Conservation (phyloP, 2,329 filamentous ascomycete species). For the Graphium sp. region DNA sequence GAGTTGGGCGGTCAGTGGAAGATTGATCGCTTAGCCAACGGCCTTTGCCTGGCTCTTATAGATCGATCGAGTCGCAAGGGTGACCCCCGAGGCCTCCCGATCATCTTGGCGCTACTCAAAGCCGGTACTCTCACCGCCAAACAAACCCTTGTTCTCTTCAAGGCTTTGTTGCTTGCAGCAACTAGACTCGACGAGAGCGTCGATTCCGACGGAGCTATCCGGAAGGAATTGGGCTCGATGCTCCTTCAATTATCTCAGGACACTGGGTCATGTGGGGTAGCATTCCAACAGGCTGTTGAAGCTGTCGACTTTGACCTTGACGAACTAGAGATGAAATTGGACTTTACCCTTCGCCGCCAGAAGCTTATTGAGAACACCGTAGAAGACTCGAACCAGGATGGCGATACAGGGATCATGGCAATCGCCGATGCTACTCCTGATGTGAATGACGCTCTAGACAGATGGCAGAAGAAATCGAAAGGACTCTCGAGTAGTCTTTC, state of each 20-base stretch:
- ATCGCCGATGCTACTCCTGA: slow-evolving; percentile 14
- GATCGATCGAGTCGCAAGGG: slow-evolving; percentile 44
- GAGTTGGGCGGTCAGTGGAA: slow-evolving; percentile 48
- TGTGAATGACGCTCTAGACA: slow-evolving; percentile 19
- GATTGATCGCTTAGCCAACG: slow-evolving; percentile 55
- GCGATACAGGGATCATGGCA: slow-evolving; percentile 12
- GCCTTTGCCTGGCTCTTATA: slow-evolving; percentile 49
- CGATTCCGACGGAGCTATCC: slow-evolving; percentile 35
- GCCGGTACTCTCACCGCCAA: slow-evolving; percentile 43
- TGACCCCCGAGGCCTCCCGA: slow-evolving; percentile 35
- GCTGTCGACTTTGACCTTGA: slow-evolving; percentile 57
- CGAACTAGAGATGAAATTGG: slow-evolving; percentile 57
- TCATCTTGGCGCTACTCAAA: slow-evolving; percentile 44
- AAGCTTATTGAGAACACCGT: slow-evolving; percentile 29
- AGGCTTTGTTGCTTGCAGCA: slow-evolving; percentile 43
- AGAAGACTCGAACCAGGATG: slow-evolving; percentile 34
- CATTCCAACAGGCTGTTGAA: slow-evolving; percentile 51
- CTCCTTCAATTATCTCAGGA: slow-evolving; percentile 50
- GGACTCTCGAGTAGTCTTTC: slow-evolving; percentile 33
- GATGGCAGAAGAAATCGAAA: slow-evolving; percentile 17
- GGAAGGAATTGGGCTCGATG: slow-evolving; percentile 46
- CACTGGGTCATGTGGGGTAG: slow-evolving; percentile 36
- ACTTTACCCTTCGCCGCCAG: slow-evolving; percentile 46
- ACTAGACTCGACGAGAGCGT: slow-evolving; percentile 37
- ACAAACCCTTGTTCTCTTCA: slow-evolving; percentile 48